A percentile compares a stretch with the other conserved stretches of the same genome.
Conservation (phyloP, 805 yeast species). For the Candida odintsovae region DNA sequence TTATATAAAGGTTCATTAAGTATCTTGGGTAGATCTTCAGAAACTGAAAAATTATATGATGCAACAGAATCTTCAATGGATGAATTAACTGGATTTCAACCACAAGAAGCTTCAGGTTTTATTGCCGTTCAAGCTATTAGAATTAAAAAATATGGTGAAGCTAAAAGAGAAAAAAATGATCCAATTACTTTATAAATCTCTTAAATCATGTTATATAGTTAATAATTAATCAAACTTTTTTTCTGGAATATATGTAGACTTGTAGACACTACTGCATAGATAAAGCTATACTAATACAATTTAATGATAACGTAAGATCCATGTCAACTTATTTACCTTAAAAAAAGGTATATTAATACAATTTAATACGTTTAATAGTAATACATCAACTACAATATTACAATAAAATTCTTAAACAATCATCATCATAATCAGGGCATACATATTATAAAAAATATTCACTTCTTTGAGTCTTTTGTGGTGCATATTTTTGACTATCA, state of each 20-base stretch:
- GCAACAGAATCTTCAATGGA: slow-evolving; percentile 99
- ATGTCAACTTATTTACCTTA: no score
- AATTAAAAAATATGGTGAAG: slow-evolving; percentile 96
- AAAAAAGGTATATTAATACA: no score
- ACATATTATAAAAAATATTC: slow-evolving; percentile 25
- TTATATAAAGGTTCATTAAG: slow-evolving; percentile 85
- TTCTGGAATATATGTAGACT: no score
- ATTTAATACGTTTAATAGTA: no score
- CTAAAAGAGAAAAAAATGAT: slow-evolving; percentile 77
- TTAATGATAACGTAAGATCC: no score
- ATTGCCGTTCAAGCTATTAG: slow-evolving; percentile 97
- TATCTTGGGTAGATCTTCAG: slow-evolving; percentile 90
- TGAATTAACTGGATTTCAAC: slow-evolving; percentile 96
- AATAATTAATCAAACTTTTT: not conserved
- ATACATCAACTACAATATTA: no score
- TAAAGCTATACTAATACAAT: no score
- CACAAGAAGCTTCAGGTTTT: slow-evolving; percentile 95
- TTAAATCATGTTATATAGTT: no score
- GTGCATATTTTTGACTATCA: slow-evolving; percentile 38
- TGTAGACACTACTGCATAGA: no score
- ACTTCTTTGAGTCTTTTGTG: slow-evolving; percentile 29
- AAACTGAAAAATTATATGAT: slow-evolving; percentile 94
- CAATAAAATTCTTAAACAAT: no score
- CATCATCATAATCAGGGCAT: slow-evolving; percentile 4
- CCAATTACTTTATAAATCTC: slow-evolving; percentile 31